Base-by-base conservation (phyloP, 495 filamentous ascomycete species). In the Penicillium flavigenum region DNA sequence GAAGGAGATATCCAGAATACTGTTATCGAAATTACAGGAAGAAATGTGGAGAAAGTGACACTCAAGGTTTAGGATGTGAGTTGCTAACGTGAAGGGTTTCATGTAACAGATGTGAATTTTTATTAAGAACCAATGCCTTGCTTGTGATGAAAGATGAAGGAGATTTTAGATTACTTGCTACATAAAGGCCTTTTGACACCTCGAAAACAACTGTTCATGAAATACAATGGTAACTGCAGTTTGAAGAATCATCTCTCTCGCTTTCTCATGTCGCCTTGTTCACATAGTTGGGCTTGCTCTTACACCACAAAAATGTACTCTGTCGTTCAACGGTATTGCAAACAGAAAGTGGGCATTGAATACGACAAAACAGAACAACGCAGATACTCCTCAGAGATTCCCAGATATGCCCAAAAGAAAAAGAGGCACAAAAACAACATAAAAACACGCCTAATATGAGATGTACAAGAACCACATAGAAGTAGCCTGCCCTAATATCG, bases 21-120 rank as follows among this genome's bases (percentile, higher is more conserved):
- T 14, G 5, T 26, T 0, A 17, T 63, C 17, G 46, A 63, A 16
- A 14, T 63, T 12, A 52, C 60, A 0, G 63, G 57, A n/a, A 32
- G 45, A 17, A 62, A 55, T 44, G 22, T 59, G 24, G 34, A 47
- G 29, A 48, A 53, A 31, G 10, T 44, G 12, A 44, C 39, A 0
- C 22, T 49, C 10, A 49, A 22, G 7, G 8, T 3, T 3, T 11
- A 29, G 29, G 29, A 34, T 16, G 22, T 27, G 31, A 32, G 16
- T 27, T 38, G 20, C n/a, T 38, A 1, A 27, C 5, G 7, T 38
- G 20, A 41, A 39, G 22, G 16, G 5, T 29, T 17, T 32, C 46
- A 11, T 16, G 5, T 27, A 48, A 27, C 10, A 10, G 19, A 5
- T 20, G 42, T 24, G 42, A 14, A 17, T 17, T 17, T 39, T 7